These are phyloP conservation scores for Penicillium sp. DNA, from an alignment of 2,329 filamentous ascomycete genomes.

Conservation along the genomic window DNA sequence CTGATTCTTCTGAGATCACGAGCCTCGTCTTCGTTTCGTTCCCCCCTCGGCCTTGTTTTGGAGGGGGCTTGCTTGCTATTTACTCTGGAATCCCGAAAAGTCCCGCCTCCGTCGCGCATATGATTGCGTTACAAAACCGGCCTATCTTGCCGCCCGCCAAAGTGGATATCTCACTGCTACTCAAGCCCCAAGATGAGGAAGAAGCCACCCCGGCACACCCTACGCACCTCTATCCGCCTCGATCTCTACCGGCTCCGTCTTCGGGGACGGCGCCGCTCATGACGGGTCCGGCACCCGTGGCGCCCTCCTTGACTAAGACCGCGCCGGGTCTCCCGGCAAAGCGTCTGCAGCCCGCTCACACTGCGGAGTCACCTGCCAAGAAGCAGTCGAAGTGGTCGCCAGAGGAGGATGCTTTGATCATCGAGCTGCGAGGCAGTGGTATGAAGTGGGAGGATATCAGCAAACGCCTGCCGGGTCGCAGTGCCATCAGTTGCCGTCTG, in stretches of 20 bases:
- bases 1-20: constrained; percentile 6
- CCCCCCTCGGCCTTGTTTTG: neutral
- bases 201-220: constrained; percentile 30
- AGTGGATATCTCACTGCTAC: constrained; percentile 92
- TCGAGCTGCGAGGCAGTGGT: constrained; percentile 80
- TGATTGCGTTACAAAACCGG: constrained; percentile 44
- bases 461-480: constrained; percentile 82
- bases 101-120: constrained; percentile 37
- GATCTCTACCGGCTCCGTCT: constrained; percentile 21
- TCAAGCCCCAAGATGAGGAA: constrained; percentile 60
- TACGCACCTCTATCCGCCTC: constrained; percentile 33
- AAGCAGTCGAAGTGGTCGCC: constrained; percentile 97
- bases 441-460: constrained; percentile 99
- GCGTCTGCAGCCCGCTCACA: constrained; percentile 47
- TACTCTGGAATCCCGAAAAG: constrained; percentile 3
- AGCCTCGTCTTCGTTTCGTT: neutral
- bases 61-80: neutral
- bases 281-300: constrained; percentile 22
- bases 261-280: constrained; percentile 31
- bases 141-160: constrained; percentile 55
- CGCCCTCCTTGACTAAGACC: constrained; percentile 30
- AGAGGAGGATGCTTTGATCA: constrained; percentile 90
- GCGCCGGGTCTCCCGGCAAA: constrained; percentile 35
- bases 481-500: constrained; percentile 87
- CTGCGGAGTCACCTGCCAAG: constrained; percentile 69